Conservation (phyloP, 768 basidiomycete genomes). For the Rhodotorula kratochvilovae region DNA sequence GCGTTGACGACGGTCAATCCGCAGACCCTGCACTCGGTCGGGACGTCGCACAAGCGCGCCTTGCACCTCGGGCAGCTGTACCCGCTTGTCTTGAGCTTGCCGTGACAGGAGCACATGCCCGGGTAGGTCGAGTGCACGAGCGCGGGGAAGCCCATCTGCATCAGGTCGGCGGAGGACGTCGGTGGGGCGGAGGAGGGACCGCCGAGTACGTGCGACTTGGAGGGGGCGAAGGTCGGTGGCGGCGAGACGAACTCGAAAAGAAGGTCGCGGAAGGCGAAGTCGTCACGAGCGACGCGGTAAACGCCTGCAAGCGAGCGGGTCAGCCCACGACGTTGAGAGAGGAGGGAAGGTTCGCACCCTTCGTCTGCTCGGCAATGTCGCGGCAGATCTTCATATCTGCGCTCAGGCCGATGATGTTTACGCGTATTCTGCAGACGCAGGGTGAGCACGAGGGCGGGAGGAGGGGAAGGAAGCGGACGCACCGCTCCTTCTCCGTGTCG, state of each 20-base stretch:
- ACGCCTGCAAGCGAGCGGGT: slow-evolving; percentile 41
- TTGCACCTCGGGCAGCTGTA: slow-evolving; percentile 92
- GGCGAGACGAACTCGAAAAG: slow-evolving; percentile 94
- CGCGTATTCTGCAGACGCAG: slow-evolving; percentile 61
- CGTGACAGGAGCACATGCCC: slow-evolving; percentile 88
- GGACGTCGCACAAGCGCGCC: slow-evolving; percentile 92
- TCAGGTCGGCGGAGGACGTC: slow-evolving; percentile 71
- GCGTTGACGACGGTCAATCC: slow-evolving; percentile 97
- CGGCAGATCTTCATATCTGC: slow-evolving; percentile 99
- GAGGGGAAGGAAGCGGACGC: not conserved
- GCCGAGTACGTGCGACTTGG: slow-evolving; percentile 41
- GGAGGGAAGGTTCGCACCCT: slow-evolving; percentile 58
- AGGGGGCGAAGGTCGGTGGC: slow-evolving; percentile 56
- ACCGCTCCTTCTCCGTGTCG: slow-evolving; percentile 63
- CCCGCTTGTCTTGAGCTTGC: slow-evolving; percentile 82
- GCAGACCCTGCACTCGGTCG: slow-evolving; percentile 95
- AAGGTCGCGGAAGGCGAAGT: slow-evolving; percentile 92
- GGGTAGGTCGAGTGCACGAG: slow-evolving; percentile 72
- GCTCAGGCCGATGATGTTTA: slow-evolving; percentile 87
- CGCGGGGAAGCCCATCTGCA: slow-evolving; percentile 99
- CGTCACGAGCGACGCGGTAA: slow-evolving; percentile 97
- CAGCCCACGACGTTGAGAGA: not conserved
- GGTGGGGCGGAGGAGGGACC: slow-evolving; percentile 56
- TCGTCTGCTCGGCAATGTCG: slow-evolving; percentile 82
- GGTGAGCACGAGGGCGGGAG: not conserved